Percentiles rank a stretch among this genome's conserved stretches.
phyloP scores from a whole-genome alignment of 2,329 filamentous ascomycete genomes.

The Penicillium sp. region DNA sequence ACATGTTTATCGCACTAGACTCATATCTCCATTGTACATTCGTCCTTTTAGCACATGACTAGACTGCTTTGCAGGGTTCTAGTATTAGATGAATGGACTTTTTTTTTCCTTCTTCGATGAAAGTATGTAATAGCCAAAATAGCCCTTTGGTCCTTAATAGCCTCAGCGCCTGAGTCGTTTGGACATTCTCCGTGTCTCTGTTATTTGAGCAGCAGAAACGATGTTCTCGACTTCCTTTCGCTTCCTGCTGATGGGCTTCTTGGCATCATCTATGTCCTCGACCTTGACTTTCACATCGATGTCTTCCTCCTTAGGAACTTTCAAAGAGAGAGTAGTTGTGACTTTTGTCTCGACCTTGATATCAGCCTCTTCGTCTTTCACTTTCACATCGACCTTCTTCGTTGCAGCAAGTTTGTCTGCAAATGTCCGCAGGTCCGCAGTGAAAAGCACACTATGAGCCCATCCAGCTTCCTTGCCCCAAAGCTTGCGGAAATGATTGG shows the following conservation, averaged over 20 bases:
- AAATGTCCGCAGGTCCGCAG: slow-evolving; percentile 84
- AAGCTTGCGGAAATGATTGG: slow-evolving; percentile 80
- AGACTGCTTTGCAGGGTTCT: background rate
- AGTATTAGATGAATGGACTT: background rate
- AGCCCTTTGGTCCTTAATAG: background rate
- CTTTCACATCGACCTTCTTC: slow-evolving; percentile 39
- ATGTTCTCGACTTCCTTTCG: slow-evolving; percentile 20
- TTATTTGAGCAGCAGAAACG: slow-evolving; percentile 24
- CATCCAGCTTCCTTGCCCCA: slow-evolving; percentile 96
- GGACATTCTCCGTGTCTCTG: slow-evolving; percentile 31
- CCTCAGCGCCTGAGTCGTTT: slow-evolving; percentile 29
- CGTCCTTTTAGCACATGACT: background rate
- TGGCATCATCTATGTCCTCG: slow-evolving; percentile 13
- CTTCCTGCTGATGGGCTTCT: slow-evolving; percentile 18
- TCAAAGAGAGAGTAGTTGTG: slow-evolving; percentile 27
- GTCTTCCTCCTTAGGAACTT: slow-evolving; percentile 26
- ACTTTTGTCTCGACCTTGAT: slow-evolving; percentile 30
- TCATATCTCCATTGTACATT: background rate
- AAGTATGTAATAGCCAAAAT: background rate
- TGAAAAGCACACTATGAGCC: slow-evolving; percentile 96
- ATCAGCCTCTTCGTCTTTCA: slow-evolving; percentile 30
- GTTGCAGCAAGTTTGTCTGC: slow-evolving; percentile 60
- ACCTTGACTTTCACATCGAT: slow-evolving; percentile 22
- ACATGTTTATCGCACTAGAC: background rate
- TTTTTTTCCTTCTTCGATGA: background rate